Evolutionary conservation across 495 filamentous ascomycete genomes (phyloP), one percentile per base, ranked within the genome.

Genomic region (Friedmanniomyces endolithicus): DNA sequence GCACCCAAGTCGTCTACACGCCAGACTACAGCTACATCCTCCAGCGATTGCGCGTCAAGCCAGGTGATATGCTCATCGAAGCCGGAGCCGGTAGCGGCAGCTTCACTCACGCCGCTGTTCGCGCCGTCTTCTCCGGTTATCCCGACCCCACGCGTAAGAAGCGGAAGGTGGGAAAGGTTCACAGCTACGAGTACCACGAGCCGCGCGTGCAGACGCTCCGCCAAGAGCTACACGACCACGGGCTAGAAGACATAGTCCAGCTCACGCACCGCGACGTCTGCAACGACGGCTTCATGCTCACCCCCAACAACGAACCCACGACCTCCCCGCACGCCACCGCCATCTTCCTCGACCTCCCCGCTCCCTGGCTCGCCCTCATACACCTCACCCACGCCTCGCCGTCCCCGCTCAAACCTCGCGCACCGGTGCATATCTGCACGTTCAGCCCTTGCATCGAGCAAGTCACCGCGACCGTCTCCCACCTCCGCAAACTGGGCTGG

Each of bases 381-480:
- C 87, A 95, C 56, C 76, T 98, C 19, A 82, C 84, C 1, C 83
- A 90, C 24, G 46, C 46, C 37, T 57, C 59, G 4, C 9, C 80
- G 77, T 71, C 86, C 0, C 81, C 88, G 0, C 75, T 98, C 3
- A 80, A 88, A 57, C 80, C 85, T 0, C 72, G 72, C 6, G 70
- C 75, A 25, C 70, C 86, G 1, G 78, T 80, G 19, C 76, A 88
- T 56, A 72, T 98, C 56, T 98, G 92, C 70, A 90, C 90, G 1
- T 98, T 98, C 72, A 89, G 84, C 8, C 92, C 92, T 0, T 98
- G 92, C 67, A 89, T 98, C 62, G 92, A 98, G 70, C 92, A 98
- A 68, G 90, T 90, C 9, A 84, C 84, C 29, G 77, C 79, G 35
- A 96, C 94, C 0, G 80, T 95, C 48, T 80, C 84, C 40, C 74